Evolutionary conservation across 495 filamentous ascomycete genomes (phyloP).

Genomic region (Xylaria acuta): DNA sequence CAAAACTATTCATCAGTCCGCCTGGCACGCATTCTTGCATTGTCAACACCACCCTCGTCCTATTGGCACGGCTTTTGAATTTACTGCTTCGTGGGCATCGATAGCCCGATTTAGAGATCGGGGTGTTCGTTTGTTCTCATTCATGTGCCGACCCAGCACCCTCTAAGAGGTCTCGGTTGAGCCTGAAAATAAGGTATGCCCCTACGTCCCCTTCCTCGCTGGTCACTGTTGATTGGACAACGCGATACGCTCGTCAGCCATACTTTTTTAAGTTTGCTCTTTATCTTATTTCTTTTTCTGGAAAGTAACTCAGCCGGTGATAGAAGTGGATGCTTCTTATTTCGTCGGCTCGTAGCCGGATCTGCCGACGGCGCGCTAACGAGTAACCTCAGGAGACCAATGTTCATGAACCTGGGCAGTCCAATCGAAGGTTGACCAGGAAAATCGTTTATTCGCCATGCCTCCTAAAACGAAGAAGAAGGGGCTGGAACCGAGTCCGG

Average conservation of each 20-base stretch:
- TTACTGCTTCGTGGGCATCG: constrained; percentile 2
- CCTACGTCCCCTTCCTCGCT: neutral
- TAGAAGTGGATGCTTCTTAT: neutral
- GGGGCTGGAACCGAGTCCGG: constrained; percentile 26
- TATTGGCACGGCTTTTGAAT: neutral
- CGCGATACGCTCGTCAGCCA: neutral
- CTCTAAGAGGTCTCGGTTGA: constrained; percentile 8
- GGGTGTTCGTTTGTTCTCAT: neutral
- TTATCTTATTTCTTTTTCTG: neutral
- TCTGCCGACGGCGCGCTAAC: neutral
- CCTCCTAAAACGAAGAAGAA: constrained; percentile 23
- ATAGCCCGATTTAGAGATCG: neutral
- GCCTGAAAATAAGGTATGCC: constrained; percentile 15
- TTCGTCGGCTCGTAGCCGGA: neutral
- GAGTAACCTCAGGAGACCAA: neutral
- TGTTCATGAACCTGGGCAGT: constrained; percentile 2
- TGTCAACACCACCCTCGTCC: neutral
- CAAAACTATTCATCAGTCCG: constrained; percentile 19
- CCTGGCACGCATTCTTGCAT: neutral
- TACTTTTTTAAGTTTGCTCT: too few species aligned
- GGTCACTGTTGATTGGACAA: neutral
- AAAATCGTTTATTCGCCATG: constrained; percentile 6
- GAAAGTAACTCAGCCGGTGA: neutral
- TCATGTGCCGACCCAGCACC: neutral
- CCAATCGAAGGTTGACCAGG: neutral